Conservation (phyloP, 352 stramenopile genomes). For the Phytopythium cucurbitacearum region DNA sequence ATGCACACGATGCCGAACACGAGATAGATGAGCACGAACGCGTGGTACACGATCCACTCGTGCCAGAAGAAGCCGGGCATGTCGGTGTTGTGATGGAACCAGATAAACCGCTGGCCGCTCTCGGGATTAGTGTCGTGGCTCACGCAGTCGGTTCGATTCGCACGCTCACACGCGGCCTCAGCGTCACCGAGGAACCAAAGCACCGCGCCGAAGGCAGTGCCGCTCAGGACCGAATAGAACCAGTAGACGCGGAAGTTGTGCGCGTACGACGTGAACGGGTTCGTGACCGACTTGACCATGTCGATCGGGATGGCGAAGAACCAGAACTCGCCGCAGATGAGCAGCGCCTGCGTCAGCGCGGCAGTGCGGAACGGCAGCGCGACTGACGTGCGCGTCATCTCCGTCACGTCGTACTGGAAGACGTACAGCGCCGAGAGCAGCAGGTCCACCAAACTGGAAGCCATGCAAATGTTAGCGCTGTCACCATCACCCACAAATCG, state of each 20-base stretch:
- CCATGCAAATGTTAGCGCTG: neutral
- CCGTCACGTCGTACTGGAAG: constrained; percentile 68
- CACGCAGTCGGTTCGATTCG: constrained; percentile 9
- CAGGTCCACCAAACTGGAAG: constrained; percentile 56
- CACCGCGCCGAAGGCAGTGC: constrained; percentile 55
- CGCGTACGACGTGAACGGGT: constrained; percentile 86
- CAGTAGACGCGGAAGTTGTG: constrained; percentile 83
- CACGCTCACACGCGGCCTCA: constrained; percentile 15
- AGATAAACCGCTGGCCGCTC: constrained; percentile 59
- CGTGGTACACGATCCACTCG: constrained; percentile 79
- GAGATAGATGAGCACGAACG: constrained; percentile 75
- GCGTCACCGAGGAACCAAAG: constrained; percentile 56
- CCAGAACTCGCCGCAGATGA: constrained; percentile 86
- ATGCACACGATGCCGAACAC: constrained; percentile 72
- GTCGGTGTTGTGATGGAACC: constrained; percentile 82
- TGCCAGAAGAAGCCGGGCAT: constrained; percentile 78
- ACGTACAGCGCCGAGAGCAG: constrained; percentile 69
- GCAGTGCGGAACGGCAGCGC: constrained; percentile 57
- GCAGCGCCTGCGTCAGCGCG: constrained; percentile 65
- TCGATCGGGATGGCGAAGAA: constrained; percentile 88
- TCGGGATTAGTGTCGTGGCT: constrained; percentile 10
- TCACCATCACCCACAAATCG: neutral
- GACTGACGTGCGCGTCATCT: constrained; percentile 44
- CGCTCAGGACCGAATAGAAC: constrained; percentile 78
- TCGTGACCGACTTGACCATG: constrained; percentile 87